Evolutionary conservation across 805 yeast species (phyloP), one percentile per base, ranked within the genome.

Genomic region (Maudiozyma serrabonitensis): DNA sequence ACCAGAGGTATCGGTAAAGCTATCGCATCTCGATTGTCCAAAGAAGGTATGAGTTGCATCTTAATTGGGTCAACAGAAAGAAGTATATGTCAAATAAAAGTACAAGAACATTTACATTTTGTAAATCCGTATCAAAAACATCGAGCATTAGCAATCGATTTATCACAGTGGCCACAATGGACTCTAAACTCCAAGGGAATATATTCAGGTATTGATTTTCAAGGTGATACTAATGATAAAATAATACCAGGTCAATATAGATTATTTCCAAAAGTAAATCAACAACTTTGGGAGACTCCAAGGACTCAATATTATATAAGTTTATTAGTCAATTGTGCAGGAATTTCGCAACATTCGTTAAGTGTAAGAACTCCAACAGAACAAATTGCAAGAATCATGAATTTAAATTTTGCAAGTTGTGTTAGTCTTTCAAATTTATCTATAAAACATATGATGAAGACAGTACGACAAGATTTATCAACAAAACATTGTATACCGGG

Each of bases 1-100:
- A 69, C 72, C 21, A 61, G 72, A 49, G 76, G 76, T 4, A 67
- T 73, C 46, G 77, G 77, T 6, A 60, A 61, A 16, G 62, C 59
- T 1, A 54, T 72, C 7, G 65, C 59, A 2, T 59, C 63, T 41
- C 56, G 56, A 39, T 52, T 70, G 7, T 53, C 62, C 0, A 41
- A 45, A 2, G 50, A 63, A 34, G 68, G 67, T 6, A 11, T 62
- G 6, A 55, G 59, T 40, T 61, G 66, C 44, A 43, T 64, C 3
- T 51, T 55, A 13, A 47, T 64, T n/a, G 68, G 65, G 1, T 57
- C 66, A 5, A 53, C 50, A 7, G 41, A 23, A 21, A 51, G 52
- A 11, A 55, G 61, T 25, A 41, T 46, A 6, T 16, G 23, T 3
- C 53, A 52, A 23, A 39, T 53, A 9, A 23, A 38, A 23, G 28